Conservation (phyloP, 2,329 filamentous ascomycete species). For the Claviceps paspali region DNA sequence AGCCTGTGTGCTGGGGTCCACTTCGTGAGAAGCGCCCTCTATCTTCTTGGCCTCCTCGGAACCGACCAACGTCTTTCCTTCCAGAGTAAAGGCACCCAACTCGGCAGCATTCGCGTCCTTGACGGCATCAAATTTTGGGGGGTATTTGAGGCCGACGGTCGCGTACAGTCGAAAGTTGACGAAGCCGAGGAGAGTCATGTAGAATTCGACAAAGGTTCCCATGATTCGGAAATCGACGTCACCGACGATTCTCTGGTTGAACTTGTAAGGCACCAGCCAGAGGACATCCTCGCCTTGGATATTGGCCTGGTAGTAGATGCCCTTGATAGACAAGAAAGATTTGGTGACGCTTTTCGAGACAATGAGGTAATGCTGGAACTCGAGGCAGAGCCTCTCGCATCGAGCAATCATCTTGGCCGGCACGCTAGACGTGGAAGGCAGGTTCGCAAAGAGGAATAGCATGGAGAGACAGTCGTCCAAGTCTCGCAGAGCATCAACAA, state of each 20-base stretch:
- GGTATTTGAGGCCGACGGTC: conserved; percentile 80
- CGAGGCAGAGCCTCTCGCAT: conserved; percentile 82
- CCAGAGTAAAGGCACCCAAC: conserved; percentile 77
- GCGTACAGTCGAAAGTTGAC: conserved; percentile 95
- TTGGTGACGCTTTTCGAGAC: conserved; percentile 81
- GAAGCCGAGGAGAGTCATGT: conserved; percentile 89
- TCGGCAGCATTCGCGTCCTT: conserved; percentile 86
- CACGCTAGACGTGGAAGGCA: conserved; percentile 77
- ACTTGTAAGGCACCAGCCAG: conserved; percentile 95
- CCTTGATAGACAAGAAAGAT: conserved; percentile 96
- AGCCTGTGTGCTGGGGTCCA: conserved; percentile 47
- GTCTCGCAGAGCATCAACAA: conserved; percentile 84
- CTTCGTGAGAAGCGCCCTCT: conserved; percentile 30
- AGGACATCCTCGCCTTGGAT: conserved; percentile 94
- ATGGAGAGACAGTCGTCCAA: conserved; percentile 94
- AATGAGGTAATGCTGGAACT: conserved; percentile 98
- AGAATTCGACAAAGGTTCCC: conserved; percentile 98
- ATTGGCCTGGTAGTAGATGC: conserved; percentile 96
- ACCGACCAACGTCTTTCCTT: conserved; percentile 50
- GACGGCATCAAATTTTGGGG: conserved; percentile 76
- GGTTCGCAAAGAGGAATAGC: conserved; percentile 93
- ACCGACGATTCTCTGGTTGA: conserved; percentile 84
- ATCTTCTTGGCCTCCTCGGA: conserved; percentile 38
- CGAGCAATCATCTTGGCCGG: conserved; percentile 91
- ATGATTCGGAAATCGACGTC: conserved; percentile 98